Percentiles rank a stretch among this genome's conserved stretches.
phyloP scores from a whole-genome alignment of 768 basidiomycete genomes.

The Boletus fagicola region DNA sequence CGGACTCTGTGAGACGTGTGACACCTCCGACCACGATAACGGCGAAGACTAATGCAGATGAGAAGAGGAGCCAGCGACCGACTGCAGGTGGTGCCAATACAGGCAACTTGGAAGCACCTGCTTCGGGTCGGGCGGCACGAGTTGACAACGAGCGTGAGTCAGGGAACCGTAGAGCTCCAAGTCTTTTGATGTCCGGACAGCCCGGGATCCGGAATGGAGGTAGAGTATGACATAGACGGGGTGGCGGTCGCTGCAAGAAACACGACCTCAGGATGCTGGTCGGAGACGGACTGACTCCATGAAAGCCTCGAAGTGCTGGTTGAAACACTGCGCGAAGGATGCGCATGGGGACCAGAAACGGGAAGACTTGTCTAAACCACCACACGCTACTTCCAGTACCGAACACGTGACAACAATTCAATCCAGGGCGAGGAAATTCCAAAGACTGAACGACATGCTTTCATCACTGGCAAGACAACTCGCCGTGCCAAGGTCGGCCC shows the following conservation, averaged over 20 bases:
- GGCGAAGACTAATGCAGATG: constrained; percentile 82
- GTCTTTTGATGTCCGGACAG: neutral
- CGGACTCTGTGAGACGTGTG: constrained; percentile 95
- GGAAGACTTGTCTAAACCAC: too few relatives aligned
- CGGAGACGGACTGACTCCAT: constrained; percentile 1
- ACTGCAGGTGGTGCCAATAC: constrained; percentile 67
- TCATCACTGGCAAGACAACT: constrained; percentile 36
- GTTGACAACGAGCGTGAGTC: constrained; percentile 42
- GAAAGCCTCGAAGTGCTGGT: constrained; percentile 14
- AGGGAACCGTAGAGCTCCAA: constrained; percentile 18
- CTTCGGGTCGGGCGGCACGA: constrained; percentile 21
- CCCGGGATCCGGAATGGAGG: constrained; percentile 5
- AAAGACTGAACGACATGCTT: constrained; percentile 16
- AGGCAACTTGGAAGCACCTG: constrained; percentile 39
- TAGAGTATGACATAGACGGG: constrained; percentile 4
- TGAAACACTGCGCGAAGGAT: constrained; percentile 21
- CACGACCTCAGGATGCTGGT: constrained; percentile 9
- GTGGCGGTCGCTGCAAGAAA: constrained; percentile 1
- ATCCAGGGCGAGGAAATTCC: neutral
- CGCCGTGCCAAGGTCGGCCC: constrained; percentile 16
- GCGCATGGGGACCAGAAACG: constrained; percentile 14
- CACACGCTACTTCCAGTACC: neutral
- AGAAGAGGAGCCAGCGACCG: constrained; percentile 81
- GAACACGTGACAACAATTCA: constrained; percentile 18
- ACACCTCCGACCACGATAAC: constrained; percentile 96